Evolutionary conservation across 306 rosid species (phyloP).

Genomic region (Quercus dentata): DNA sequence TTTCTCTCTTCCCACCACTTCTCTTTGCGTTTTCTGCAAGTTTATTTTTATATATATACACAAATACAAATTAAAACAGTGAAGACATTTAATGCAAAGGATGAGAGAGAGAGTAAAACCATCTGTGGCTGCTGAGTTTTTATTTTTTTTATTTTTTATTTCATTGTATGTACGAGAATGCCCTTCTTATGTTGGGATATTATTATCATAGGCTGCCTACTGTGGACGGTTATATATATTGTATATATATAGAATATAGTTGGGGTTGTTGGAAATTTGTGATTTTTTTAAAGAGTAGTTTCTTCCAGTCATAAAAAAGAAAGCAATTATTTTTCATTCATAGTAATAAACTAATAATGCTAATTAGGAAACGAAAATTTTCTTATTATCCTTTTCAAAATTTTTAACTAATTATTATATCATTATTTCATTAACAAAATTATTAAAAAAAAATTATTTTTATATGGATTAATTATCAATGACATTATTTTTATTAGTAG

Average conservation of each 20-base stretch:
- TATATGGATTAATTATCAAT: too few relatives aligned
- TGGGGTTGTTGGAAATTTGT: conserved; percentile 13
- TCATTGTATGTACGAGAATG: background rate
- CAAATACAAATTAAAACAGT: background rate
- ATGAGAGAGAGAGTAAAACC: background rate
- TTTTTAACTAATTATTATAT: too few relatives aligned
- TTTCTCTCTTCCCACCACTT: conserved; percentile 21
- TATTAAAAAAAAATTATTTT: too few relatives aligned
- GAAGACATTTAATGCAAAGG: conserved; percentile 15
- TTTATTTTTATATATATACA: conserved; percentile 22
- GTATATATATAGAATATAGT: too few relatives aligned
- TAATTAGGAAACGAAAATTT: too few relatives aligned
- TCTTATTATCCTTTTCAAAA: too few relatives aligned
- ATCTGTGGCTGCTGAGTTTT: conserved; percentile 10
- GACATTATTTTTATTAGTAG: too few relatives aligned
- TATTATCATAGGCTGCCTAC: conserved; percentile 2
- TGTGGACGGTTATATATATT: background rate
- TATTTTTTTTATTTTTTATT: background rate
- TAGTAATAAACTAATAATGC: too few relatives aligned
- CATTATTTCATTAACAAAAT: too few relatives aligned
- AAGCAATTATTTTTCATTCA: too few relatives aligned
- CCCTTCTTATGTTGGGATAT: conserved; percentile 14
- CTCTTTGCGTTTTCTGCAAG: conserved; percentile 24
- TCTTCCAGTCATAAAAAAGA: too few relatives aligned
- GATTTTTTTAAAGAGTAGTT: background rate